Evolutionary conservation across 495 filamentous ascomycete genomes (phyloP).

Genomic region (Lasiosphaeria hispida): DNA sequence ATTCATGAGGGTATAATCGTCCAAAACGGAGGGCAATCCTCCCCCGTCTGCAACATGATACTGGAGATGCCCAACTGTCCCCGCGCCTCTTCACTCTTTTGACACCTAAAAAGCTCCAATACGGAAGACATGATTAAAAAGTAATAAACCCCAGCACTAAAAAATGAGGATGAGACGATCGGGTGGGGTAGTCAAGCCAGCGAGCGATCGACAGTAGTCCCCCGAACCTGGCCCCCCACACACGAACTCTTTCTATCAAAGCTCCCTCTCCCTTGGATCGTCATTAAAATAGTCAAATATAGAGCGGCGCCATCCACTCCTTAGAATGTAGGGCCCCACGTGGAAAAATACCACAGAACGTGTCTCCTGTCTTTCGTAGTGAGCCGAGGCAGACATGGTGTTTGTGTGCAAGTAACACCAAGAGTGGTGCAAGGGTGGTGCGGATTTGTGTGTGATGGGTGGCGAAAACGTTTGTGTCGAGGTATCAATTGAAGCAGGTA

Average conservation of each 20-base stretch:
- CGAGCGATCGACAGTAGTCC: no score
- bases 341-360: neutral
- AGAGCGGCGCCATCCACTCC: no score
- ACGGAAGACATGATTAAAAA: no score
- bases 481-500: conserved; percentile 10
- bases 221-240: neutral
- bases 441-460: conserved; percentile 6
- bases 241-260: neutral
- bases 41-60: neutral
- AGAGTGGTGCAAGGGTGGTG: neutral
- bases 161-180: neutral
- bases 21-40: conserved; percentile 14
- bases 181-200: no score
- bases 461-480: conserved; percentile 1
- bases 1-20: conserved; percentile 28
- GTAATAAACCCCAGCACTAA: neutral
- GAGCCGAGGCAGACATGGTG: neutral
- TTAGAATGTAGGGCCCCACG: neutral
- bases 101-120: no score
- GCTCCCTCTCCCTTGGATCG: neutral
- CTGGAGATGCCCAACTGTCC: no score
- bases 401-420: conserved; percentile 7
- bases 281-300: neutral
- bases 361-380: neutral
- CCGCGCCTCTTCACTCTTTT: no score